Evolutionary conservation across 2,329 filamentous ascomycete genomes (phyloP).

Genomic region (Sporothrix luriei): DNA sequence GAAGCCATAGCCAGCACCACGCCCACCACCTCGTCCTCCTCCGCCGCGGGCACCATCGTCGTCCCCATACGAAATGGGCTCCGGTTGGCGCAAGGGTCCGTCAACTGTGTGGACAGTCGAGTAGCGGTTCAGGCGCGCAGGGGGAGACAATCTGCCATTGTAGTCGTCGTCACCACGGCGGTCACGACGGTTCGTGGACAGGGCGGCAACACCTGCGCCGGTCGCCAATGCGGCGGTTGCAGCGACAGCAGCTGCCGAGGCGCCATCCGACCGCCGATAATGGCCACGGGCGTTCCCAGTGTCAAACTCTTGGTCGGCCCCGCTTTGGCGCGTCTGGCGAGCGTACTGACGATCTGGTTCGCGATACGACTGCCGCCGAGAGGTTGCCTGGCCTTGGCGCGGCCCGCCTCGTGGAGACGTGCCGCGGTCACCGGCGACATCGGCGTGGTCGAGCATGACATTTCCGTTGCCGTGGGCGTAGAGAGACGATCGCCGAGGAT

Average conservation of each 20-base stretch:
- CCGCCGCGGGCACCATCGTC: not conserved
- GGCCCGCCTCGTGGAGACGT: not conserved
- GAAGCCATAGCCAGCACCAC: not conserved
- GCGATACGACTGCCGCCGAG: not conserved
- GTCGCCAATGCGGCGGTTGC: constrained; percentile 23
- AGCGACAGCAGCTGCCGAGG: constrained; percentile 20
- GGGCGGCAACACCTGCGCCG: not conserved
- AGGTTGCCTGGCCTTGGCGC: not conserved
- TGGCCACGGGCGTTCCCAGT: not conserved
- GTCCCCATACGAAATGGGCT: not conserved
- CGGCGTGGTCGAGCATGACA: constrained; percentile 13
- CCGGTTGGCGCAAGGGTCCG: not conserved
- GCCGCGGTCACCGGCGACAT: not conserved
- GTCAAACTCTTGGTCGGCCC: not conserved
- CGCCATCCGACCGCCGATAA: constrained; percentile 1
- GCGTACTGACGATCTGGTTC: constrained; percentile 1
- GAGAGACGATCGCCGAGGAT: constrained; percentile 18
- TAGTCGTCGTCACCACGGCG: not conserved
- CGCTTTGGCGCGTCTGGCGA: not conserved
- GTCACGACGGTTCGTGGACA: not conserved
- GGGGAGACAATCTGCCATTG: not conserved
- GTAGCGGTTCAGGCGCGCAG: constrained; percentile 11
- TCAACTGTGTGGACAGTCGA: constrained; percentile 22
- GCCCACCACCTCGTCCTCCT: not conserved
- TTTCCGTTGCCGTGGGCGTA: constrained; percentile 28